Base-by-base conservation (phyloP, 441 rosid genomes). In the Populus hybrid region DNA sequence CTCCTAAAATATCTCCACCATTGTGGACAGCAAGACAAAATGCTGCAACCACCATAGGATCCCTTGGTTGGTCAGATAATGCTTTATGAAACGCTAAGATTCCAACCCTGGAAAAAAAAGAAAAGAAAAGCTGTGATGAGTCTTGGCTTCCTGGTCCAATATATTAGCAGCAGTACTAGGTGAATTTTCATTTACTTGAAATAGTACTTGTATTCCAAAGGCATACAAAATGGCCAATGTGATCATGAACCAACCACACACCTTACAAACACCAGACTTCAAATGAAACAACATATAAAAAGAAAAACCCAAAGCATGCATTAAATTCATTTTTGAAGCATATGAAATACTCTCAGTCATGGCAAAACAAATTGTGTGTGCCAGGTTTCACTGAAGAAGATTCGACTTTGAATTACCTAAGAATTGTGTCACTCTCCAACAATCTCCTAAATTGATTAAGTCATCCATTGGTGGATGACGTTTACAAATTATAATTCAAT, bases 1-100 rank as follows among this genome's bases (percentile, higher is more conserved):
- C 95, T 89, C 90, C 93, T 10, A 70, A 59, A 66, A 93, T 74
- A 69, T 77, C 78, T 36, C 86, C 85, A 7, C 83, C 86, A 53
- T 68, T 80, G 73, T 75, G 82, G 38, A 83, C 81, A 68, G 82
- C 79, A 68, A 80, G 86, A 53, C 79, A 69, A 74, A 78, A 80
- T 65, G 71, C 74, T 2, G 85, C 83, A 66, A 83, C 78, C 33
- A 78, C 81, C 29, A 71, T 7, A 56, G 82, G 82, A 69, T 78
- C 77, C 76, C 80, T 75, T 38, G 86, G 82, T 36, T 75, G 72
- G 38, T 80, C 81, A 61, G 77, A 75, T 33, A 83, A 16, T 26
- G 83, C 82, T 73, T 80, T 78, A 64, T 83, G 86, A 68, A 83
- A 83, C 4, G 82, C 86, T 31, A 83, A 74, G 26, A 83, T 77